Percentiles rank a stretch among this genome's conserved stretches.
Evolutionary conservation across 208 protist genomes (phyloP).

Genomic region (Paratrypanosoma confusum): DNA sequence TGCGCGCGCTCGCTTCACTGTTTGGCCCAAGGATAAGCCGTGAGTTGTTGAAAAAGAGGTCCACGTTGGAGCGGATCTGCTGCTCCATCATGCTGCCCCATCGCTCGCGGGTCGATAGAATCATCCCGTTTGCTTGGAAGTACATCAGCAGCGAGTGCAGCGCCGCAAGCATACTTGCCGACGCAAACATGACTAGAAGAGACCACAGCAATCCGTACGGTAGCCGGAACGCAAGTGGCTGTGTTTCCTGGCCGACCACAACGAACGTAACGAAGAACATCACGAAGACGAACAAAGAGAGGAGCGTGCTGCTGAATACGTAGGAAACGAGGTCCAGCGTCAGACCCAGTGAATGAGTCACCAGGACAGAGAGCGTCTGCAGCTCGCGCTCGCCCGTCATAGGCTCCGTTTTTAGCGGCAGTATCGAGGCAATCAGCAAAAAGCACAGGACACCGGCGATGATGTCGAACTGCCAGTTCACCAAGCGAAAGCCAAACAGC

Average conservation of each 20-base stretch:
- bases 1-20: background rate
- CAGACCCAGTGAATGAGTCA: slow-evolving; percentile 20
- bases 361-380: slow-evolving; percentile 7
- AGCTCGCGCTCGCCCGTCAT: slow-evolving; percentile 11
- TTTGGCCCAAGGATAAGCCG: slow-evolving; percentile 17
- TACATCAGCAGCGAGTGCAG: slow-evolving; percentile 37
- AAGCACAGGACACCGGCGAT: slow-evolving; percentile 62
- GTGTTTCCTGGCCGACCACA: slow-evolving; percentile 27
- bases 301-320: slow-evolving; percentile 28
- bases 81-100: slow-evolving; percentile 57
- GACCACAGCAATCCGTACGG: slow-evolving; percentile 47
- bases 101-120: slow-evolving; percentile 22
- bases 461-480: slow-evolving; percentile 85
- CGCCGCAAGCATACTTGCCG: slow-evolving; percentile 31
- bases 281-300: slow-evolving; percentile 31
- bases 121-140: slow-evolving; percentile 34
- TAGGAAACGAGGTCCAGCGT: slow-evolving; percentile 28
- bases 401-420: slow-evolving; percentile 22
- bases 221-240: slow-evolving; percentile 25
- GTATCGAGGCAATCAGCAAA: slow-evolving; percentile 37
- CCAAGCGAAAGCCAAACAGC: slow-evolving; percentile 57
- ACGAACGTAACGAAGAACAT: slow-evolving; percentile 51
- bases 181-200: slow-evolving; percentile 25
- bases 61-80: slow-evolving; percentile 11
- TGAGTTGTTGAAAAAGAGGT: slow-evolving; percentile 6